Evolutionary conservation across 352 stramenopile species (phyloP).

Genomic region (Pythium scleroteichum): DNA sequence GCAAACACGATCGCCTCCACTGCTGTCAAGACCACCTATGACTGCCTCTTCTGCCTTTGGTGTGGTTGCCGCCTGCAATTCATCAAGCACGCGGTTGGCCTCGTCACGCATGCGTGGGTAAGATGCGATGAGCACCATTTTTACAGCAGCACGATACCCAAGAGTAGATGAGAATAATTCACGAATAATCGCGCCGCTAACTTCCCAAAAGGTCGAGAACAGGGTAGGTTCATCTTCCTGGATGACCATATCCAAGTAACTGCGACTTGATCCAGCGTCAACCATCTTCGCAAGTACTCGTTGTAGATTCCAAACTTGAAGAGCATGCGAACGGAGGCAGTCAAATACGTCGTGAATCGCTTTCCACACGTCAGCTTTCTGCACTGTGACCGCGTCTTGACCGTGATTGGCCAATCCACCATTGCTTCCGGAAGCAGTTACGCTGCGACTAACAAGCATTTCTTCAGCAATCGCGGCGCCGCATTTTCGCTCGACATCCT

Average conservation of each 20-base stretch:
- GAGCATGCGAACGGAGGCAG: constrained; percentile 54
- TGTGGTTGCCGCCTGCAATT: constrained; percentile 57
- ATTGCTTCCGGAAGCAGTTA: constrained; percentile 12
- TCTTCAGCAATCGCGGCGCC: constrained; percentile 59
- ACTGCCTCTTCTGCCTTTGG: constrained; percentile 18
- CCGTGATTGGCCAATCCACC: not conserved
- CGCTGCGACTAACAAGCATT: constrained; percentile 44
- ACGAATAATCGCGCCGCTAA: constrained; percentile 73
- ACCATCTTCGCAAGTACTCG: constrained; percentile 83
- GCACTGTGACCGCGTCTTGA: constrained; percentile 33
- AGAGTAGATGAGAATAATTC: constrained; percentile 72
- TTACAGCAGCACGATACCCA: constrained; percentile 54
- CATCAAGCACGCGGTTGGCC: constrained; percentile 60
- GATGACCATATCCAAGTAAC: constrained; percentile 74
- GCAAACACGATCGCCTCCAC: constrained; percentile 7
- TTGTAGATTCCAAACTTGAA: constrained; percentile 88
- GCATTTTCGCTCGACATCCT: constrained; percentile 76
- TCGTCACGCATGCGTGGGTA: constrained; percentile 83
- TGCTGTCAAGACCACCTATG: not conserved
- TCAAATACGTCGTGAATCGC: constrained; percentile 82
- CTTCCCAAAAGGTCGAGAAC: constrained; percentile 86
- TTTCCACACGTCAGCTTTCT: constrained; percentile 81
- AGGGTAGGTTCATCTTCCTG: constrained; percentile 73
- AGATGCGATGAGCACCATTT: constrained; percentile 69
- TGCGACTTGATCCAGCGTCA: constrained; percentile 40